Evolutionary conservation across 202 grass and related monocot species (phyloP).

Genomic region (Brachypodium distachyon): DNA sequence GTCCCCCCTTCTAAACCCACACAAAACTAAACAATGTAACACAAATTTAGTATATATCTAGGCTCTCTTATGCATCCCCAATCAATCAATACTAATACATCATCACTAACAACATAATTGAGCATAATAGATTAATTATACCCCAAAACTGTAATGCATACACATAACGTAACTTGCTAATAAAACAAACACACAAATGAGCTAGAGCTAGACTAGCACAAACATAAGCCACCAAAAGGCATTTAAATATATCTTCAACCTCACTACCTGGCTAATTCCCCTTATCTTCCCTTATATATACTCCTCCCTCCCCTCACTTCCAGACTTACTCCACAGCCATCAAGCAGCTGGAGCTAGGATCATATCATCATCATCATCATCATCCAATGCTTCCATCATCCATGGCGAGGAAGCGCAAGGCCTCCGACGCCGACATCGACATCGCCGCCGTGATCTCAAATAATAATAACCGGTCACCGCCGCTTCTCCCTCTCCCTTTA

Average conservation of each 20-base stretch:
- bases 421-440: background rate
- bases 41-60: no score
- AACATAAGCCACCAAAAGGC: background rate
- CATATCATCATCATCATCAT: no score
- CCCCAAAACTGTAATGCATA: no score
- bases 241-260: background rate
- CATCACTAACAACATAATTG: background rate
- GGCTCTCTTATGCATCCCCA: background rate
- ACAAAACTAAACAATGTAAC: background rate
- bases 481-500: background rate
- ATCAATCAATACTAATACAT: background rate
- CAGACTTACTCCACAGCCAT: background rate
- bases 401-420: slow-evolving; percentile 38
- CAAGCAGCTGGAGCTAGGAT: no score
- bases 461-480: background rate
- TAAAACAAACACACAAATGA: background rate
- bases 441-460: background rate
- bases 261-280: background rate
- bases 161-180: background rate
- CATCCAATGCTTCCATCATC: background rate
- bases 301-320: background rate
- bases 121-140: background rate
- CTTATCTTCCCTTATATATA: slow-evolving; percentile 9
- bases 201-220: background rate
- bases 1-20: background rate